Base-by-base conservation (phyloP, 495 filamentous ascomycete genomes). In the Penicillium bialowiezense region DNA sequence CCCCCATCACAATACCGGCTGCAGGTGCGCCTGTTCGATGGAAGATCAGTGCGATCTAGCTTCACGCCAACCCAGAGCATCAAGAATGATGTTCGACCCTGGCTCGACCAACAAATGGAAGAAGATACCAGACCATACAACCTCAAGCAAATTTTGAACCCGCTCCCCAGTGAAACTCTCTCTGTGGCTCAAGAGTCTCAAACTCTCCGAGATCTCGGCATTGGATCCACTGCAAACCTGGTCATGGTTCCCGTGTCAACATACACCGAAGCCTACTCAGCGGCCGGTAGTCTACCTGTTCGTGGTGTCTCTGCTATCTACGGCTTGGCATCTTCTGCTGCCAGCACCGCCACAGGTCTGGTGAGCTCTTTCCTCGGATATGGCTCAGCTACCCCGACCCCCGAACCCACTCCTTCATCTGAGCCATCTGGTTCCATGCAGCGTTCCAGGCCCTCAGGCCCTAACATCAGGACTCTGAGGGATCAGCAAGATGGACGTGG, bases 1-100 rank as follows among this genome's bases (percentile, higher is more conserved):
- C 62, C 65, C 10, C 71, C 69, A 18, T 60, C 43, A n/a, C 55
- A 73, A 43, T 75, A 71, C 52, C 80, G 86, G 10, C 66, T 97
- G 5, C 91, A 93, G 56, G 81, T 96, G 33, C 83, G 92, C 1
- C 72, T 96, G 0, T 86, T 95, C 33, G 90, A 96, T 60, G 92
- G 92, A 10, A 81, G 81, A 24, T 89, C 81, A 12, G 79, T 97
- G 39, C 83, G 89, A 24, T 74, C 73, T 20, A 83, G 77, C 17
- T 96, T 97, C 62, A 68, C 78, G 0, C 78, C 82, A 37, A 72
- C 70, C 1, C 73, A 80, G 9, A 88, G 80, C 12, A 76, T 97
- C n/a, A 62, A 70, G 9, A 69, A 58, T 5, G 80, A 88, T 32
- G 87, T 97, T 2, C 79, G 92, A 3, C 55, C 75, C 4, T 97